Evolutionary conservation across 1,284 basidiomycete species (phyloP).

Genomic region (Apiotrichum laibachii): DNA sequence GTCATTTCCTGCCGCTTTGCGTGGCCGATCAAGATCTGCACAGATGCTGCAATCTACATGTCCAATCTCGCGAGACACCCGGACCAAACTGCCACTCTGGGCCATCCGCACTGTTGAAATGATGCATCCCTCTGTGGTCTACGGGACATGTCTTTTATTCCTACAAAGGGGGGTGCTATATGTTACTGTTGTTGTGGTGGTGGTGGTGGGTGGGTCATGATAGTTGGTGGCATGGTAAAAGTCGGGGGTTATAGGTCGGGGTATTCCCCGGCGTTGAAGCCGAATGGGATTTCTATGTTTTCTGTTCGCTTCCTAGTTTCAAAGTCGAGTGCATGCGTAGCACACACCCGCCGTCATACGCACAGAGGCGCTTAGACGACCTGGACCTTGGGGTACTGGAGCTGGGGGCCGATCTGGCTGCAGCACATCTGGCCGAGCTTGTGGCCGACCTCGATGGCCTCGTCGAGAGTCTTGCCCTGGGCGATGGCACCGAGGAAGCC

Average conservation of each 20-base stretch:
- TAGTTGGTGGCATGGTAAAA: background rate
- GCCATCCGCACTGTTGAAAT: slow-evolving; percentile 23
- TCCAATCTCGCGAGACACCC: no score
- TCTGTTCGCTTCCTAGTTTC: background rate
- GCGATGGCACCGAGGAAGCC: slow-evolving; percentile 88
- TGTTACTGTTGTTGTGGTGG: background rate
- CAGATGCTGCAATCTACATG: no score
- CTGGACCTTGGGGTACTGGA: slow-evolving; percentile 42
- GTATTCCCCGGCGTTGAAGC: slow-evolving; percentile 16
- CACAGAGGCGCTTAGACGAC: slow-evolving; percentile 28
- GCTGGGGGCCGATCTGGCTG: slow-evolving; percentile 63
- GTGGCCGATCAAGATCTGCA: no score
- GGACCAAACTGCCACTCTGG: background rate
- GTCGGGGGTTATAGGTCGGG: background rate
- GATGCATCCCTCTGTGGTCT: slow-evolving; percentile 17
- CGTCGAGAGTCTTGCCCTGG: slow-evolving; percentile 73
- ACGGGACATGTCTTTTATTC: background rate
- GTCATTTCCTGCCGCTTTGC: no score
- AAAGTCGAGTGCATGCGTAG: background rate
- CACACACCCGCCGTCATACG: background rate
- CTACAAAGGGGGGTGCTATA: background rate
- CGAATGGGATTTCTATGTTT: background rate
- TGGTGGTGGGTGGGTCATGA: background rate
- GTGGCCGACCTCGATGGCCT: slow-evolving; percentile 77
- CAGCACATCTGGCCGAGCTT: slow-evolving; percentile 86